A percentile compares a stretch with the other conserved stretches of the same genome.
Conservation (phyloP, 2,329 filamentous ascomycete species). For the Monosporascus sp. region DNA sequence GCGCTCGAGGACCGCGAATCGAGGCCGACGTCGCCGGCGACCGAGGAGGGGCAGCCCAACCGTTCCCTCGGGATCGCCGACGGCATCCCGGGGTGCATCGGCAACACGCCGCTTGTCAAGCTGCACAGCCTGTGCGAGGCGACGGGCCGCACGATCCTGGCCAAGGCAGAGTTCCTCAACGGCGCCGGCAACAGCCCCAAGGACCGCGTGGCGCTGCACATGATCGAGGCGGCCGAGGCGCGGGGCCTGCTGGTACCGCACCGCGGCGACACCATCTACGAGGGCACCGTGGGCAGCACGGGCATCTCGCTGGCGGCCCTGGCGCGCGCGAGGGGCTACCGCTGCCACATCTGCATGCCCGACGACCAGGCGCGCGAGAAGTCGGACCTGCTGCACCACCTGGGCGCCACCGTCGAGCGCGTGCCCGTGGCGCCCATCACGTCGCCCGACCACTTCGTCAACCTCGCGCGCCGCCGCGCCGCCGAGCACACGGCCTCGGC, state of each 20-base stretch:
- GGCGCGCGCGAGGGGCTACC: conserved; percentile 81
- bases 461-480: conserved; percentile 75
- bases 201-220: conserved; percentile 86
- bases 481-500: conserved; percentile 60
- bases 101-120: conserved; percentile 82
- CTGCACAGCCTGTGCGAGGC: conserved; percentile 81
- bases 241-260: conserved; percentile 69
- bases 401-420: conserved; percentile 88
- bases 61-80: conserved; percentile 49
- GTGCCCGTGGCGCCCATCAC: conserved; percentile 89
- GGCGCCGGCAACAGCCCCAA: conserved; percentile 92
- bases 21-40: conserved; percentile 18
- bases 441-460: conserved; percentile 91
- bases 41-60: conserved; percentile 10
- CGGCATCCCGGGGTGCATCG: conserved; percentile 88
- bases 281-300: conserved; percentile 93
- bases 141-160: conserved; percentile 84
- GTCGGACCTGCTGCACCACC: conserved; percentile 77
- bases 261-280: conserved; percentile 90
- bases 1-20: conserved; percentile 52
- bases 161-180: conserved; percentile 95
- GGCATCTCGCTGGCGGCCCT: conserved; percentile 91
- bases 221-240: conserved; percentile 79
- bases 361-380: conserved; percentile 87
- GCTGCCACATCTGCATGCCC: conserved; percentile 96